These are phyloP conservation scores for Ceraceosorus guamensis DNA, from an alignment of 1,284 basidiomycete species.

Conservation along the genomic window DNA sequence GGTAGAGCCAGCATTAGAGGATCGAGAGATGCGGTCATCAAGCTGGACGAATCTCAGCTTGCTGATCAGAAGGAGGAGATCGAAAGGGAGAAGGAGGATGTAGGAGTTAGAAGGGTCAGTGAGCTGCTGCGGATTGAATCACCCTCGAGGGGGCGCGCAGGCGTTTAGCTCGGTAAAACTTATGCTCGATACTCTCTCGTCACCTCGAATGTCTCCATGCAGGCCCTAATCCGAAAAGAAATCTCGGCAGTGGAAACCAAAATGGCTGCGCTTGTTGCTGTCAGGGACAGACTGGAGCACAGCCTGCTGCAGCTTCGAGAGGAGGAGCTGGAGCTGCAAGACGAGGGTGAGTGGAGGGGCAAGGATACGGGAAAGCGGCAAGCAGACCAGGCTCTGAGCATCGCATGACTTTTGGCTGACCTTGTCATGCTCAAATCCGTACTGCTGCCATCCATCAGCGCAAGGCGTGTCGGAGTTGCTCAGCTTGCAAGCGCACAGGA, in stretches of 20 bases:
- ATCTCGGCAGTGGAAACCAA: slow-evolving; percentile 78
- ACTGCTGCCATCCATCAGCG: too few relatives aligned
- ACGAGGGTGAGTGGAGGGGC: slow-evolving; percentile 51
- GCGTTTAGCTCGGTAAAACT: background rate
- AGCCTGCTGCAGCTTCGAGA: slow-evolving; percentile 82
- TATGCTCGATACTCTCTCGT: background rate
- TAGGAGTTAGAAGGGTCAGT: slow-evolving; percentile 15
- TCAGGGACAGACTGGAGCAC: slow-evolving; percentile 71
- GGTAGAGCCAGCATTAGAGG: slow-evolving; percentile 18
- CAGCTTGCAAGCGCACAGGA: slow-evolving; percentile 37
- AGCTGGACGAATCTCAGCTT: slow-evolving; percentile 28
- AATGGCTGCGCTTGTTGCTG: slow-evolving; percentile 74
- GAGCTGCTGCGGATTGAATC: background rate
- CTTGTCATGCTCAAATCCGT: too few relatives aligned
- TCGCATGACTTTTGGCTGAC: too few relatives aligned
- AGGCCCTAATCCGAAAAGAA: slow-evolving; percentile 61
- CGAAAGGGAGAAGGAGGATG: slow-evolving; percentile 34
- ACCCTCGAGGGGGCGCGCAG: background rate
- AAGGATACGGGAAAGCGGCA: too few relatives aligned
- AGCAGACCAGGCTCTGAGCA: too few relatives aligned
- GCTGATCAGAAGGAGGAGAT: slow-evolving; percentile 41
- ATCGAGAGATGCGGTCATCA: slow-evolving; percentile 11
- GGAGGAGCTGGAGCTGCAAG: slow-evolving; percentile 89
- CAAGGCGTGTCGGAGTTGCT: slow-evolving; percentile 35
- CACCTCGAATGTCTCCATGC: background rate